Conservation (phyloP, 345 rosid genomes). For the Brassica carinata region DNA sequence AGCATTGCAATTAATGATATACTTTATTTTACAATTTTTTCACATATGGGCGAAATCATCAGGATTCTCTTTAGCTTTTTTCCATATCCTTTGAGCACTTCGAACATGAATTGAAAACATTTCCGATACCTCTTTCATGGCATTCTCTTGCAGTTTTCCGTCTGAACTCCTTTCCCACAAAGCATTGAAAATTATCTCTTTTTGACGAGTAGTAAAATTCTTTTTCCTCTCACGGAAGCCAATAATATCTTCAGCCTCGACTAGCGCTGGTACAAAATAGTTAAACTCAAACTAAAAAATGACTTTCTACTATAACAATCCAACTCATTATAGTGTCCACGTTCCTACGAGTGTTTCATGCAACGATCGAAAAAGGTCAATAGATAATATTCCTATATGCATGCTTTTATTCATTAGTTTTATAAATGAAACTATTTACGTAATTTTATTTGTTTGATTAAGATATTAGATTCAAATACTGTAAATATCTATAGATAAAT, state of each 20-base stretch:
- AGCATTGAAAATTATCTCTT: not conserved
- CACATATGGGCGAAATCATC: not conserved
- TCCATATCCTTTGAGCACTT: conserved; percentile 5
- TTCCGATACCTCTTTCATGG: not conserved
- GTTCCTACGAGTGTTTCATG: not conserved
- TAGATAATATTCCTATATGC: not conserved
- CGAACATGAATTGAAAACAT: not conserved
- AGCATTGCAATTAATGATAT: not conserved
- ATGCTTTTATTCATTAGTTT: not conserved
- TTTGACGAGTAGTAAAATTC: not conserved
- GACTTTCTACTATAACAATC: not conserved
- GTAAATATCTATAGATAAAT: not conserved
- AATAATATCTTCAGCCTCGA: not conserved
- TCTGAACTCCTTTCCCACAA: not conserved
- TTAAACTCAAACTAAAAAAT: too few species aligned
- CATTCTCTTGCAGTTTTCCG: not conserved
- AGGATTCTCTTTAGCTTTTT: not conserved
- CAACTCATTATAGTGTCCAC: not conserved
- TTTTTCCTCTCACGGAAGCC: not conserved
- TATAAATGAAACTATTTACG: not conserved
- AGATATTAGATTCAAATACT: not conserved
- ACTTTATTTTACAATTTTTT: not conserved
- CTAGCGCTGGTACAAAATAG: not conserved
- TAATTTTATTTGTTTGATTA: not conserved
- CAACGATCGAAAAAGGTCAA: not conserved